Evolutionary conservation across 805 yeast genomes (phyloP).

Genomic region (Saturnispora silvae): DNA sequence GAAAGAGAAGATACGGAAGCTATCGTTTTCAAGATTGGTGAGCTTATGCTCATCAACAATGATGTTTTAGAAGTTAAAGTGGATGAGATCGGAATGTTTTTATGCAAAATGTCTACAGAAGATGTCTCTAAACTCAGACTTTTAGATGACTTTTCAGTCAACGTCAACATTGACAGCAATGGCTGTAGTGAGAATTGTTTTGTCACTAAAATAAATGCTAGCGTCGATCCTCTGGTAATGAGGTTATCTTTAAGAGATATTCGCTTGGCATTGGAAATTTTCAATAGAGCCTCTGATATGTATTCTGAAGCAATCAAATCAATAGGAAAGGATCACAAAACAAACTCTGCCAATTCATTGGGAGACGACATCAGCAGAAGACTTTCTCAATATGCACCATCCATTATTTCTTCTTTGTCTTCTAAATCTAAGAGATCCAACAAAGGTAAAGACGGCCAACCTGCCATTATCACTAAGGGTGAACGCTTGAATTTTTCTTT

Average conservation of each 20-base stretch:
- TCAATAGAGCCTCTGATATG: slow-evolving; percentile 58
- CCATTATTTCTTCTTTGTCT: slow-evolving; percentile 44
- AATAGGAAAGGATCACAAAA: slow-evolving; percentile 12
- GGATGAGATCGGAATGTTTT: slow-evolving; percentile 75
- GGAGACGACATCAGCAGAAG: slow-evolving; percentile 55
- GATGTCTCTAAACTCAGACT: slow-evolving; percentile 59
- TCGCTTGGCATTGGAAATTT: slow-evolving; percentile 61
- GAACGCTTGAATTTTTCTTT: slow-evolving; percentile 58
- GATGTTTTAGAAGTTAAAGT: slow-evolving; percentile 57
- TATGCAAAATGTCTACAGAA: slow-evolving; percentile 61
- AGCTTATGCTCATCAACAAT: slow-evolving; percentile 59
- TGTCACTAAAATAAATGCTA: slow-evolving; percentile 53
- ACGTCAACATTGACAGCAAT: slow-evolving; percentile 61
- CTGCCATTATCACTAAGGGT: slow-evolving; percentile 43
- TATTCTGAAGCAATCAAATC: slow-evolving; percentile 22
- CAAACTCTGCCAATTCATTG: slow-evolving; percentile 26
- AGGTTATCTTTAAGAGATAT: slow-evolving; percentile 84
- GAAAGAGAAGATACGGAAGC: slow-evolving; percentile 65
- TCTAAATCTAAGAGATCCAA: slow-evolving; percentile 18
- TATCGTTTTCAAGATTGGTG: slow-evolving; percentile 79
- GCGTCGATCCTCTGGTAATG: slow-evolving; percentile 71
- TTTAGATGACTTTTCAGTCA: slow-evolving; percentile 80
- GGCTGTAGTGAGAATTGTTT: slow-evolving; percentile 49
- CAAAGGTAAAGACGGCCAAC: slow-evolving; percentile 11
- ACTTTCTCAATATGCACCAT: slow-evolving; percentile 58